Evolutionary conservation across 495 filamentous ascomycete genomes (phyloP), one percentile per base, ranked within the genome.

Genomic region (Podospora didyma): DNA sequence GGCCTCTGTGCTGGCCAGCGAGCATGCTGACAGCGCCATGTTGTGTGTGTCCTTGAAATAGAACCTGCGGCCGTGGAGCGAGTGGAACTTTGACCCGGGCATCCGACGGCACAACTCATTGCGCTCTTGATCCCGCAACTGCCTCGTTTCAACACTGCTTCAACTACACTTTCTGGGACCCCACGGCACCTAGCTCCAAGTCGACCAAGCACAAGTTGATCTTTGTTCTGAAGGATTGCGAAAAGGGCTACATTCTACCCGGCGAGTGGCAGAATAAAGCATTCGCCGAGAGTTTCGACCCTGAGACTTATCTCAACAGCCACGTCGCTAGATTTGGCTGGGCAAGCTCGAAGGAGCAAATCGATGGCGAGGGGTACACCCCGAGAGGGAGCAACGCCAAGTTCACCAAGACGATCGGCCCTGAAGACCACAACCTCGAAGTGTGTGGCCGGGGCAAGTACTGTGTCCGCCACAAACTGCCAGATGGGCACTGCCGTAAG

Each of bases 211-310:
- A 44, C 56, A 31, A 45, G 28, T 12, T 31, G 14, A 7, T 51
- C 46, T 62, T 59, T 21, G 60, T 53, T 17, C 26, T 62, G 16
- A 23, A 31, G 16, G 56, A 59, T 23, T 62, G 60, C 48, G 37
- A 46, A 2, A n/a, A 55, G 16, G 60, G 60, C 39, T 59, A 37
- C 22, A 51, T 59, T 17, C 48, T 62, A 1, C 60, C 60, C 2
- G 60, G 60, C 39, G 60, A 62, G 52, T 62, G 46, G 26, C 60
- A 62, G 34, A 46, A 54, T 20, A 46, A 51, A 7, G 48, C 45
- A 5, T 62, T 58, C 16, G 22, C 10, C 10, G 12, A 54, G 7
- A 56, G 51, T 51, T 51, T 62, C 51, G n/a, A 14, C 17, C 10
- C 46, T 41, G 14, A 19, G 22, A n/a, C 14, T 20, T 47, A 47